Evolutionary conservation across 2,329 filamentous ascomycete genomes (phyloP).

Genomic region (Pezicula carpinea): DNA sequence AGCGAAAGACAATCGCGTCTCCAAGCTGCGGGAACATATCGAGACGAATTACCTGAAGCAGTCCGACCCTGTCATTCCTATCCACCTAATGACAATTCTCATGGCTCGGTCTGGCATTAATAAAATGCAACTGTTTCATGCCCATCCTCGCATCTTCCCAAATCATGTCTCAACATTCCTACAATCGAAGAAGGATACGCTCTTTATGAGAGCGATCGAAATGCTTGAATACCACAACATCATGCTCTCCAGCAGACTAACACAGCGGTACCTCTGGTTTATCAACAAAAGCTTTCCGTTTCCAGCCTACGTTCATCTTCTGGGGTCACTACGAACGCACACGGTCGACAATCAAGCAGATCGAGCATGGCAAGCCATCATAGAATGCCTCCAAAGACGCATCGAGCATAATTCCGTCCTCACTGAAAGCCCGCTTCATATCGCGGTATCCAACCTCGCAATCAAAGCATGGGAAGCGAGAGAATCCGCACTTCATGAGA

Average conservation of each 20-base stretch:
- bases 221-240: conserved; percentile 27
- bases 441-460: conserved; percentile 16
- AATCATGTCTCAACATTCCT: conserved; percentile 7
- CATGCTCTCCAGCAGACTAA: conserved; percentile 16
- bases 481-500: conserved; percentile 8
- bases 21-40: too few species aligned
- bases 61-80: conserved; percentile 33
- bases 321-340: conserved; percentile 21
- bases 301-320: conserved; percentile 24
- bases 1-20: too few species aligned
- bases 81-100: conserved; percentile 26
- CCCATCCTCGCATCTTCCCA: conserved; percentile 13
- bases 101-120: conserved; percentile 8
- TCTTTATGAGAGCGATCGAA: conserved; percentile 9
- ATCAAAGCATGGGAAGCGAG: conserved; percentile 22
- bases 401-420: neutral
- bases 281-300: conserved; percentile 28
- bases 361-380: conserved; percentile 20
- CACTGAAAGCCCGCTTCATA: conserved; percentile 9
- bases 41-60: conserved; percentile 31
- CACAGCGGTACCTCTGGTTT: conserved; percentile 27
- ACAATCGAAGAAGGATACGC: conserved; percentile 9
- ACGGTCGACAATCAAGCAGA: conserved; percentile 17
- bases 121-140: conserved; percentile 18
- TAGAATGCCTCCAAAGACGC: conserved; percentile 4